phyloP scores from a whole-genome alignment of 352 stramenopile species.

The Pythium sukuiense region DNA sequence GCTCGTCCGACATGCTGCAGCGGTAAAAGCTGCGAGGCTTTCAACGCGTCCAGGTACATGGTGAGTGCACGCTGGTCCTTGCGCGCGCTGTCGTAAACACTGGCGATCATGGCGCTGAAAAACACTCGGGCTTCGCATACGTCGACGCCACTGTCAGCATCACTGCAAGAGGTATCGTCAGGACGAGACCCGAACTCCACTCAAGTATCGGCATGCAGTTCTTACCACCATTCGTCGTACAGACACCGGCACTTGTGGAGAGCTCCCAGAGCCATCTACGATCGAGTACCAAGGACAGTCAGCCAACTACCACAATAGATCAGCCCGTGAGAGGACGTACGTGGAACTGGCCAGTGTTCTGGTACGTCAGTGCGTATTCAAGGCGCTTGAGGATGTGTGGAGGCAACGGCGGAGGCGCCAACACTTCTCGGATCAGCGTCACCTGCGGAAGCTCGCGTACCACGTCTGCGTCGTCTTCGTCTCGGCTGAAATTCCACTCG shows the following conservation, averaged over 20 bases:
- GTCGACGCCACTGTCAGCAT: constrained; percentile 1
- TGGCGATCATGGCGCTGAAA: constrained; percentile 50
- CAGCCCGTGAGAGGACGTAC: constrained; percentile 27
- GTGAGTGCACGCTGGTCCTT: constrained; percentile 47
- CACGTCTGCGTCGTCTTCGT: not conserved
- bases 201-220: not conserved
- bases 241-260: constrained; percentile 43
- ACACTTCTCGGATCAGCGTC: constrained; percentile 58
- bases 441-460: constrained; percentile 38
- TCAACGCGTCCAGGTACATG: constrained; percentile 56
- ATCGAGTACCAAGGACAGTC: not conserved
- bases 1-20: constrained; percentile 34
- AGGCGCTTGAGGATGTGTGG: constrained; percentile 44
- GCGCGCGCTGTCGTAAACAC: constrained; percentile 53
- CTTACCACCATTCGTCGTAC: constrained; percentile 40
- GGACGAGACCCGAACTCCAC: not conserved
- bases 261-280: constrained; percentile 58
- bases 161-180: not conserved
- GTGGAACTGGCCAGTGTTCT: constrained; percentile 64
- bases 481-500: not conserved
- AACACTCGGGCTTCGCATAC: constrained; percentile 50
- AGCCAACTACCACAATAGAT: not conserved
- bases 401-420: constrained; percentile 45
- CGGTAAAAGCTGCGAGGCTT: constrained; percentile 37
- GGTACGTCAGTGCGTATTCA: constrained; percentile 58